Conservation (phyloP, 2,329 filamentous ascomycete species). For the Xylaria sp. region DNA sequence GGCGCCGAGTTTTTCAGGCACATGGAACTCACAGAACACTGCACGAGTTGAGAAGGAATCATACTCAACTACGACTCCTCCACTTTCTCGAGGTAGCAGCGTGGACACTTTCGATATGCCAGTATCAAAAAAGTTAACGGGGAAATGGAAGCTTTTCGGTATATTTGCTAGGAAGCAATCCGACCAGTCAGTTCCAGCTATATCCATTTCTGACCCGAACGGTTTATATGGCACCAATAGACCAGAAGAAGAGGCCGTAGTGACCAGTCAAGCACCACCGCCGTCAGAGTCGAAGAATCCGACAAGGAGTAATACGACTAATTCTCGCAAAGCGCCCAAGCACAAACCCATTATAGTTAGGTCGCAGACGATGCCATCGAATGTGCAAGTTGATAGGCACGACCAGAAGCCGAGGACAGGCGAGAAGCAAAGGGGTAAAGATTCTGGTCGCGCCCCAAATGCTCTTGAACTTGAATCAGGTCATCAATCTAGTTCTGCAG, state of each 20-base stretch:
- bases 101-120: conserved; percentile 42
- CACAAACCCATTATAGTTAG: conserved; percentile 59
- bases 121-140: conserved; percentile 60
- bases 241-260: conserved; percentile 25
- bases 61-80: conserved; percentile 37
- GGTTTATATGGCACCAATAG: conserved; percentile 40
- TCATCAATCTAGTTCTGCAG: conserved; percentile 21
- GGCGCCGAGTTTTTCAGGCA: conserved; percentile 48
- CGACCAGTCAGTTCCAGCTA: conserved; percentile 40
- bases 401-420: conserved; percentile 29
- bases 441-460: conserved; percentile 46
- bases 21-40: conserved; percentile 38
- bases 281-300: conserved; percentile 41
- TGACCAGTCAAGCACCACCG: conserved; percentile 33
- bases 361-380: conserved; percentile 56
- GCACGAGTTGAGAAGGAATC: conserved; percentile 35
- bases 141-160: conserved; percentile 70
- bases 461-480: conserved; percentile 40
- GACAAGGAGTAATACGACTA: conserved; percentile 54
- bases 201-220: conserved; percentile 39
- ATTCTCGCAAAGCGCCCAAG: conserved; percentile 50
- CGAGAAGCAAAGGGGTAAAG: conserved; percentile 40
- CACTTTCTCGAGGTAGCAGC: conserved; percentile 41
- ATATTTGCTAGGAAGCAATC: conserved; percentile 61
- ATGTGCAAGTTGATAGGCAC: conserved; percentile 35